Evolutionary conservation across 1,284 basidiomycete species (phyloP), one percentile per base, ranked within the genome.

Genomic region (Filobasidium uniguttulatum): DNA sequence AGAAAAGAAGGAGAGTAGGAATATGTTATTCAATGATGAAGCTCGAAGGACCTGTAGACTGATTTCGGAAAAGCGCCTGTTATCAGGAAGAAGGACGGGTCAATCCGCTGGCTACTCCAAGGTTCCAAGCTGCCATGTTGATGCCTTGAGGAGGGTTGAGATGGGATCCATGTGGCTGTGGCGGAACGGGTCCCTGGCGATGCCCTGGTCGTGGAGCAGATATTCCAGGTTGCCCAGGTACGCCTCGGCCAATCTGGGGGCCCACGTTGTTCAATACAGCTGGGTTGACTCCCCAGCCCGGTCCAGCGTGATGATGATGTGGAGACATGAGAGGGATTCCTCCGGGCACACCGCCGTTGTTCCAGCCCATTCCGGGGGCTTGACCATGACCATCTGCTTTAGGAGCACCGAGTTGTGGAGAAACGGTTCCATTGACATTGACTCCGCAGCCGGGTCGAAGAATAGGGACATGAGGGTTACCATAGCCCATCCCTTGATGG

Each of bases 41-140:
- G n/a, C n/a, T n/a, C n/a, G n/a, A n/a, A n/a, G n/a, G n/a, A n/a
- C n/a, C n/a, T n/a, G n/a, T n/a, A n/a, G n/a, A n/a, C n/a, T n/a
- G n/a, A n/a, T n/a, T n/a, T n/a, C n/a, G n/a, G n/a, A n/a, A n/a
- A n/a, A n/a, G n/a, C n/a, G n/a, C n/a, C n/a, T n/a, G n/a, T n/a
- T n/a, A n/a, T n/a, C n/a, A n/a, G n/a, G n/a, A n/a, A n/a, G n/a
- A n/a, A n/a, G n/a, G n/a, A n/a, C n/a, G n/a, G n/a, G n/a, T 38
- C 36, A 43, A 28, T 5, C 40, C 40, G 22, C 40, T 43, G 7
- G 40, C 40, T 3, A 43, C 40, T 20, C 40, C 40, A 10, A 43
- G 40, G n/a, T 43, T 43, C 40, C 40, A 43, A 20, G 40, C 40
- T 8, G 40, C 40, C 15, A 43, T 26, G 23, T 43, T 43, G 40